Evolutionary conservation across 2,329 filamentous ascomycete genomes (phyloP).

Genomic region (Stagonosporopsis cucurbitacearum): DNA sequence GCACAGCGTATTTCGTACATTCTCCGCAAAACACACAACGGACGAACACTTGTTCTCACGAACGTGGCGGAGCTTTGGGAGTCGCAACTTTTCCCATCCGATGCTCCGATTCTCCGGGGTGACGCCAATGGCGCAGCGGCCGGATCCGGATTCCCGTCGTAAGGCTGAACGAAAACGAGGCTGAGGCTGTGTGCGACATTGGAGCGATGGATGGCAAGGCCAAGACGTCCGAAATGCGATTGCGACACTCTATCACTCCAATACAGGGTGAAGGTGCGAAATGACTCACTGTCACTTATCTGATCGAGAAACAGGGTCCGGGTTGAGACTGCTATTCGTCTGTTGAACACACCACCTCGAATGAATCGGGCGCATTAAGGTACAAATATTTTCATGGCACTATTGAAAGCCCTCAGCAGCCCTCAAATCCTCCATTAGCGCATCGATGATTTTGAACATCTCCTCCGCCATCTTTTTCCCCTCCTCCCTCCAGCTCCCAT

Average conservation of each 20-base stretch:
- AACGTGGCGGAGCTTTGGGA: no score
- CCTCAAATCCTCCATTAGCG: constrained; percentile 33
- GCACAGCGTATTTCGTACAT: background rate
- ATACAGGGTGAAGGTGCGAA: background rate
- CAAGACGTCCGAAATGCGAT: background rate
- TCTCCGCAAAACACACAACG: no score
- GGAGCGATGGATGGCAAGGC: background rate
- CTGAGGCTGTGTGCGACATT: background rate
- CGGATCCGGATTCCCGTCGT: no score
- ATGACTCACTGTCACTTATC: background rate
- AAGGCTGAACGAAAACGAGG: no score
- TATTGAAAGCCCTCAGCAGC: background rate
- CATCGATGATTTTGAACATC: constrained; percentile 47
- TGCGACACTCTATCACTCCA: background rate
- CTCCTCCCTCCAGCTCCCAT: constrained; percentile 39
- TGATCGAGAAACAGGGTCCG: no score
- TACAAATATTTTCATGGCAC: no score
- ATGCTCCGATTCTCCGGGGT: background rate
- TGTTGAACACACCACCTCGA: no score
- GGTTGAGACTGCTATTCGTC: no score
- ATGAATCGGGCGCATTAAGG: no score
- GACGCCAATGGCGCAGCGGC: background rate
- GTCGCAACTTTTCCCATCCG: no score
- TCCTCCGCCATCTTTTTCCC: constrained; percentile 43
- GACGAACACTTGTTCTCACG: no score